Evolutionary conservation across 2,329 filamentous ascomycete species (phyloP).

Genomic region (Fusarium irregulare): DNA sequence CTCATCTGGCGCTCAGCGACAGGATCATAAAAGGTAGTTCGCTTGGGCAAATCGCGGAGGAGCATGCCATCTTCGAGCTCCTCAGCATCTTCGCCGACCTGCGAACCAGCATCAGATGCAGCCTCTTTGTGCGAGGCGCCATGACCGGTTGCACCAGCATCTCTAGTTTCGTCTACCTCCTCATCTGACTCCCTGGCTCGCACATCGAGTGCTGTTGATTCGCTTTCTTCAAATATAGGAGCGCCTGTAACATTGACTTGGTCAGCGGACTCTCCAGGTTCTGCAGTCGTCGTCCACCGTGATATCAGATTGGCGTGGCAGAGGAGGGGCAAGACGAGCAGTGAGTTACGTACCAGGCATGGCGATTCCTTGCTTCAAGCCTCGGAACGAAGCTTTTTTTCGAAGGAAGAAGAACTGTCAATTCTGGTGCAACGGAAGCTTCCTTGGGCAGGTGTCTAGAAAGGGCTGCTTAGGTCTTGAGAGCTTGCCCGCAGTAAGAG

Average conservation of each 20-base stretch:
- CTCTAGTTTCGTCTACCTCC: constrained; percentile 45
- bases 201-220: constrained; percentile 41
- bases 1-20: constrained; percentile 94
- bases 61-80: constrained; percentile 67
- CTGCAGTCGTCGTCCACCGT: constrained; percentile 2
- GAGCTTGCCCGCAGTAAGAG: constrained; percentile 26
- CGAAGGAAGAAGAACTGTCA: neutral
- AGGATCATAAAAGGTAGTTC: constrained; percentile 92
- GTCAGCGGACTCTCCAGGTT: constrained; percentile 19
- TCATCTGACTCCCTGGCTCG: constrained; percentile 49
- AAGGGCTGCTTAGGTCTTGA: neutral
- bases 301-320: constrained; percentile 6
- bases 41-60: constrained; percentile 69
- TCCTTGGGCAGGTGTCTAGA: neutral
- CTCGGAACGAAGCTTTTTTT: neutral
- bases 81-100: constrained; percentile 42
- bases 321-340: constrained; percentile 31
- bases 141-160: constrained; percentile 41
- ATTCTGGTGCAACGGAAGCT: neutral
- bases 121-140: constrained; percentile 39
- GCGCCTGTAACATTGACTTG: constrained; percentile 24
- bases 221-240: constrained; percentile 37
- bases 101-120: constrained; percentile 37
- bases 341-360: constrained; percentile 42
- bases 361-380: constrained; percentile 15